phyloP scores from a whole-genome alignment of 768 basidiomycete genomes.

The Cyathus striatus region DNA sequence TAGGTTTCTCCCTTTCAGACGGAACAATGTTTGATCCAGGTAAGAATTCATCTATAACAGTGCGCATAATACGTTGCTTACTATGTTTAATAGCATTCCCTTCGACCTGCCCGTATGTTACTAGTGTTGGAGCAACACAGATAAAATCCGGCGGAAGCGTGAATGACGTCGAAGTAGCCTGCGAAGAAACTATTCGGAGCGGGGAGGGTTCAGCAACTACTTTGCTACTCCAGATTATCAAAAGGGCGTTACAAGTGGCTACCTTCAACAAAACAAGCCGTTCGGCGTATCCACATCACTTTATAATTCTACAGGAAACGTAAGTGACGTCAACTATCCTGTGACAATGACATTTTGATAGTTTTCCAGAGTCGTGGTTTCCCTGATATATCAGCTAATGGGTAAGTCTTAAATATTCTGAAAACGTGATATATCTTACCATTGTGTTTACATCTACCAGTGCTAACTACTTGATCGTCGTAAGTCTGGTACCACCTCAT shows the following conservation, averaged over 20 bases:
- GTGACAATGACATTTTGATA: too few relatives aligned
- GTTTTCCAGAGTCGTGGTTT: slow-evolving; percentile 34
- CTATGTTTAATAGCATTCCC: slow-evolving; percentile 32
- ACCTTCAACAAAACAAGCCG: slow-evolving; percentile 24
- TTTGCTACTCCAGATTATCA: slow-evolving; percentile 35
- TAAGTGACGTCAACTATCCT: too few relatives aligned
- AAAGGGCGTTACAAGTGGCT: slow-evolving; percentile 25
- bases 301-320: slow-evolving; percentile 28
- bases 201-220: slow-evolving; percentile 39
- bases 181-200: slow-evolving; percentile 28
- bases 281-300: slow-evolving; percentile 8
- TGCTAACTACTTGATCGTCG: slow-evolving; percentile 38
- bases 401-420: too few relatives aligned
- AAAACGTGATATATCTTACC: too few relatives aligned
- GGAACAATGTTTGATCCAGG: slow-evolving; percentile 32
- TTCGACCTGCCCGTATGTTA: slow-evolving; percentile 35
- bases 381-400: slow-evolving; percentile 44
- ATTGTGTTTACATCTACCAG: slow-evolving; percentile 17
- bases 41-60: slow-evolving; percentile 2
- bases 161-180: slow-evolving; percentile 27
- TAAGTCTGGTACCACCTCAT: too few relatives aligned
- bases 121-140: slow-evolving; percentile 44
- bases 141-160: slow-evolving; percentile 21
- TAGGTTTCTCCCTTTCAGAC: slow-evolving; percentile 20
- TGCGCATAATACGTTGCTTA: too few relatives aligned